A percentile compares a stretch with the other conserved stretches of the same genome.
Evolutionary conservation across 371 early-diverging fungal genomes (phyloP).

Genomic region (Nematocida ironsii): DNA sequence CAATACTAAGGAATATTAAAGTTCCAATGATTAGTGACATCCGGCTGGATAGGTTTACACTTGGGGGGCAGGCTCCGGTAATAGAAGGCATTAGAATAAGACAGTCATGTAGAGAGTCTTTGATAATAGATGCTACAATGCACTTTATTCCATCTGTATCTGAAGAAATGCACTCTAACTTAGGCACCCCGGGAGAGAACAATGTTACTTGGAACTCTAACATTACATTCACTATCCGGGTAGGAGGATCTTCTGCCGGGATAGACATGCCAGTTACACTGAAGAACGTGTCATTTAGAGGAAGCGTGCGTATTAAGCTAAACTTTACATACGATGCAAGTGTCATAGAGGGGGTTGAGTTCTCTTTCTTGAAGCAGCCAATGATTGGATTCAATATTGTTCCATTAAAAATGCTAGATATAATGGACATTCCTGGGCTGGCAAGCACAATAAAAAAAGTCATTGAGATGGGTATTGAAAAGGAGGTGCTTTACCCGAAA

Average conservation of each 20-base stretch:
- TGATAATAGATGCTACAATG: slow-evolving; percentile 36
- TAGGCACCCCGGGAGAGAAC: slow-evolving; percentile 55
- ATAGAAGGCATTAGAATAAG: slow-evolving; percentile 75
- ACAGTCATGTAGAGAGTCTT: slow-evolving; percentile 44
- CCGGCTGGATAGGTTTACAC: slow-evolving; percentile 81
- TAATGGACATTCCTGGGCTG: slow-evolving; percentile 74
- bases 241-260: slow-evolving; percentile 79
- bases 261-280: slow-evolving; percentile 84
- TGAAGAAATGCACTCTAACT: slow-evolving; percentile 10
- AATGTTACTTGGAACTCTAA: slow-evolving; percentile 80
- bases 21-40: slow-evolving; percentile 83
- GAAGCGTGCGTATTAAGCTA: slow-evolving; percentile 75
- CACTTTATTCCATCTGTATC: slow-evolving; percentile 69
- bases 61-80: slow-evolving; percentile 86
- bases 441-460: slow-evolving; percentile 69
- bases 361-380: slow-evolving; percentile 81
- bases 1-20: slow-evolving; percentile 64
- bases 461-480: slow-evolving; percentile 60
- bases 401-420: slow-evolving; percentile 78
- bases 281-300: slow-evolving; percentile 81
- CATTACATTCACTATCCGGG: slow-evolving; percentile 80
- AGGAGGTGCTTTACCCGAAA: slow-evolving; percentile 66
- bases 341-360: slow-evolving; percentile 77
- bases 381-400: slow-evolving; percentile 82
- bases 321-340: slow-evolving; percentile 74